These are phyloP conservation scores for Annona cherimola DNA, from an alignment of 164 flowering plant genomes.

Conservation along the genomic window DNA sequence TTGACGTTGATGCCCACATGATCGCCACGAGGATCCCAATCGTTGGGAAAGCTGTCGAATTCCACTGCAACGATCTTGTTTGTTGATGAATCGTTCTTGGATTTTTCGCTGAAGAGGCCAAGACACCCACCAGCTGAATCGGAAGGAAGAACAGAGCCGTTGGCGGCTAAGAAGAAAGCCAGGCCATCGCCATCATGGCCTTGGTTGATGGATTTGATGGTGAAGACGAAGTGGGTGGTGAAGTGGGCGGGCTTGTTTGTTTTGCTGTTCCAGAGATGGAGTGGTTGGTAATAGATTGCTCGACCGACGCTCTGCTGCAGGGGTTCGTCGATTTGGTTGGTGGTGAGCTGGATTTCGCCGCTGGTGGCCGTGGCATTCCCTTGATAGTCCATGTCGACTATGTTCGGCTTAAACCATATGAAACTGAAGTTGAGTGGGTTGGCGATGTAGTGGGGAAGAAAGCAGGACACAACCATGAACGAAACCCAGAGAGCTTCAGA, in stretches of 20 bases:
- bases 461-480: constrained; percentile 1
- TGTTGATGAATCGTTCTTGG: constrained; percentile 1
- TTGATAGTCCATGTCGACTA: constrained; percentile 4
- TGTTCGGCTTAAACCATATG: constrained; percentile 13
- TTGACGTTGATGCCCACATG: constrained; percentile 45
- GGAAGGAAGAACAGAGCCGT: constrained; percentile 7
- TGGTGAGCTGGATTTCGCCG: constrained; percentile 15
- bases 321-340: constrained; percentile 12
- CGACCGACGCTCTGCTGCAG: constrained; percentile 7
- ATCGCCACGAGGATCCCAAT: constrained; percentile 29
- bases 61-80: constrained; percentile 34
- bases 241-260: constrained; percentile 10
- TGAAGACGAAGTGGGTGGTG: constrained; percentile 23
- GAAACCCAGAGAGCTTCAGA: not conserved
- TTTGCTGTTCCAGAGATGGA: constrained; percentile 15
- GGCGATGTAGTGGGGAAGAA: constrained; percentile 9
- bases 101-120: constrained; percentile 22
- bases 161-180: constrained; percentile 47
- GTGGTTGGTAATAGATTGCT: not conserved
- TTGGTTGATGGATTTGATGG: constrained; percentile 7
- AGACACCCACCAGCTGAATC: constrained; percentile 18
- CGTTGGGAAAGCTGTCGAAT: constrained; percentile 29
- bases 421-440: constrained; percentile 24
- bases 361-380: constrained; percentile 9
- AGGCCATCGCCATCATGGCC: constrained; percentile 34